Evolutionary conservation across 2,329 filamentous ascomycete genomes (phyloP), one percentile per base, ranked within the genome.

Genomic region (Microdochium paspali): DNA sequence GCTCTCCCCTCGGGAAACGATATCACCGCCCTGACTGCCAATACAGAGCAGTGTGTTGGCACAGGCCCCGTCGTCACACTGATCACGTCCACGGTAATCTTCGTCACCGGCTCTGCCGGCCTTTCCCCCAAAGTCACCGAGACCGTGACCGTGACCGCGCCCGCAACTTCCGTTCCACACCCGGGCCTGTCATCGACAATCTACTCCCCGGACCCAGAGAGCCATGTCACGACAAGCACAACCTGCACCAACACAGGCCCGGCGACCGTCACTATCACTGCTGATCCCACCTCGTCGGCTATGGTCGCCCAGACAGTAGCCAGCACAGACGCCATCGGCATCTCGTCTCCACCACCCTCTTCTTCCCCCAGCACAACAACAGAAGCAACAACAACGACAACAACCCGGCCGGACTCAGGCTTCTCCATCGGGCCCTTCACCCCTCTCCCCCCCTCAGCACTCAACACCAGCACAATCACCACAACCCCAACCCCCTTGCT

Each of bases 121-220:
- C 54, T 63, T 48, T 60, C 63, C n/a, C n/a, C n/a, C n/a, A n/a
- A n/a, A n/a, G n/a, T n/a, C 25, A 63, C 61, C 47, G 59, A 58
- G 21, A 65, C 67, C 48, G 61, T 59, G 39, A 50, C 47, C 24
- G 44, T 50, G 43, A 46, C 49, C 42, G 23, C 18, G 35, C 47
- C 56, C 32, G 46, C 48, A n/a, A 48, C 26, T 13, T 25, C 18
- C n/a, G 13, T 12, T 21, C 23, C 18, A 6, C 10, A 9, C 23
- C 42, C 42, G 42, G 42, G 23, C 18, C 23, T 21, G 12, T 21
- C 4, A 10, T 24, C 39, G 39, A 21, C n/a, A n/a, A n/a, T n/a
- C n/a, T n/a, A n/a, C n/a, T n/a, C n/a, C n/a, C n/a, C n/a, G n/a
- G n/a, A n/a, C n/a, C n/a, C n/a, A n/a, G n/a, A n/a, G n/a, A n/a